These are phyloP conservation scores for Tritrichomonas musculus DNA, from an alignment of 208 protist genomes.

Conservation along the genomic window DNA sequence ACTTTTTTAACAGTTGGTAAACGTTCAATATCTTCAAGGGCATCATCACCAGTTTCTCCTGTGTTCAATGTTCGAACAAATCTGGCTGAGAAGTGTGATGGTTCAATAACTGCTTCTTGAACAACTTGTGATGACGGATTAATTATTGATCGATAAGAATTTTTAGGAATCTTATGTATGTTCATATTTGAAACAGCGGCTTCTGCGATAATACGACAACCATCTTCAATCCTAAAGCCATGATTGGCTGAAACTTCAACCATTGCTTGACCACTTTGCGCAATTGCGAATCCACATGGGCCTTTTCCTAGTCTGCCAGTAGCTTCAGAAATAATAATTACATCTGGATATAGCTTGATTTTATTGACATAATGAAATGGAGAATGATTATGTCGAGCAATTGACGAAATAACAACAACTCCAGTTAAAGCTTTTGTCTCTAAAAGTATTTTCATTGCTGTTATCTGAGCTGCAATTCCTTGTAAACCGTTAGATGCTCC, in stretches of 20 bases:
- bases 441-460: background rate
- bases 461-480: background rate
- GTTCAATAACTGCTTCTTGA: background rate
- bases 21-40: background rate
- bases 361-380: background rate
- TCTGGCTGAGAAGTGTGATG: background rate
- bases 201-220: background rate
- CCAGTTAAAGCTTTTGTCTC: background rate
- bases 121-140: background rate
- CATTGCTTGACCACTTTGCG: background rate
- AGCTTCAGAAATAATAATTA: background rate
- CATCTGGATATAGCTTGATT: background rate
- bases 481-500: background rate
- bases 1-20: background rate
- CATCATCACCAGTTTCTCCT: background rate
- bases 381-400: background rate
- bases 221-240: background rate
- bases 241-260: background rate
- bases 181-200: background rate
- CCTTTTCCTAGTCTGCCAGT: background rate
- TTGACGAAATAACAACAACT: background rate
- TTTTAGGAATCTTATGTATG: too few species aligned
- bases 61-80: background rate
- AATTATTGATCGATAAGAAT: background rate
- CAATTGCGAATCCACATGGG: conserved; percentile 1